These are phyloP conservation scores for Syncephalis fuscata DNA, from an alignment of 371 early-diverging fungal genomes.

Conservation along the genomic window DNA sequence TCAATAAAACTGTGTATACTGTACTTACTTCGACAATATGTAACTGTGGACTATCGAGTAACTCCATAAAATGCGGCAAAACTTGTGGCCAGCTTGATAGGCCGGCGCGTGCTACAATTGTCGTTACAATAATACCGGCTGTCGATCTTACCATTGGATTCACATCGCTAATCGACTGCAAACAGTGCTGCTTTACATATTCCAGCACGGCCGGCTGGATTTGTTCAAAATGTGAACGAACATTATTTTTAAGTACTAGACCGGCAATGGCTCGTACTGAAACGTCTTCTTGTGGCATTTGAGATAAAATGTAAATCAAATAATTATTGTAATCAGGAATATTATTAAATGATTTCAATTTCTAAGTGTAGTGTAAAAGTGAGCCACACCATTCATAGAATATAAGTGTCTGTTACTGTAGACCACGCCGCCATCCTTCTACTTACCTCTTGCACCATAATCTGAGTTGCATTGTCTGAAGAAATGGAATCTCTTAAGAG, in stretches of 20 bases:
- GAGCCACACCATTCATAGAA: too few species aligned
- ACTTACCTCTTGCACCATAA: conserved; percentile 32
- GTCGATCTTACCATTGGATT: conserved; percentile 41
- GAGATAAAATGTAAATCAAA: conserved; percentile 68
- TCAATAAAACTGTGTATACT: not conserved
- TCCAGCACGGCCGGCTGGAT: conserved; percentile 47
- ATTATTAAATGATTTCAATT: conserved; percentile 63
- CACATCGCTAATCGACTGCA: conserved; percentile 58
- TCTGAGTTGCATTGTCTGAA: conserved; percentile 37
- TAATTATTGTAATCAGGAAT: conserved; percentile 83
- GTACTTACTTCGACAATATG: conserved; percentile 53
- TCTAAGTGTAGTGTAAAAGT: conserved; percentile 22
- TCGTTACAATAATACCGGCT: conserved; percentile 74
- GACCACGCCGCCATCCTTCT: not conserved
- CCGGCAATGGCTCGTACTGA: conserved; percentile 70
- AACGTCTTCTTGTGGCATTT: conserved; percentile 43
- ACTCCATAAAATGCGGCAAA: conserved; percentile 50
- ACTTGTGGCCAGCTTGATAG: conserved; percentile 71
- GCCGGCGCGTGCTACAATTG: conserved; percentile 49
- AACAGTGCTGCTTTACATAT: conserved; percentile 52
- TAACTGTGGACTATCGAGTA: conserved; percentile 47
- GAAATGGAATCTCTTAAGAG: conserved; percentile 39
- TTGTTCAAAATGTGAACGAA: conserved; percentile 35
- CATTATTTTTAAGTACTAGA: conserved; percentile 73
- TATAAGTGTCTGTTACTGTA: conserved; percentile 1